phyloP scores from a whole-genome alignment of 352 stramenopile genomes.

The Globisporangium recalcitrans region DNA sequence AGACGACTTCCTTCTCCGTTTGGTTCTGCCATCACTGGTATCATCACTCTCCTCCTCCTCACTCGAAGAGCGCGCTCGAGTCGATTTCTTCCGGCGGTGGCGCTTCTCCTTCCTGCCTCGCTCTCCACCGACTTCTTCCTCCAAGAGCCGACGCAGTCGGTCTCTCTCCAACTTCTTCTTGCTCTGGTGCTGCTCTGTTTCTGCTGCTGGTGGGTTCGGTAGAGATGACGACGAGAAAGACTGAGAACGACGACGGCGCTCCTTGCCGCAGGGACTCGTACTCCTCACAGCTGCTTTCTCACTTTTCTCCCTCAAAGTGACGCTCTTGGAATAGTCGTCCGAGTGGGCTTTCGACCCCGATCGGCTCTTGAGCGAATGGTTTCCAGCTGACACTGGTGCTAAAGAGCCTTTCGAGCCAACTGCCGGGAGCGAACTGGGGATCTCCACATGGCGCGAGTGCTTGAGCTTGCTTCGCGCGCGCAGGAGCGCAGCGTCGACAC shows the following conservation, averaged over 20 bases:
- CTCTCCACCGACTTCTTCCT: constrained; percentile 21
- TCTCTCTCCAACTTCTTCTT: constrained; percentile 26
- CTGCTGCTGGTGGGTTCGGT: background rate
- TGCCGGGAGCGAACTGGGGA: background rate
- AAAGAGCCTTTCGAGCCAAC: background rate
- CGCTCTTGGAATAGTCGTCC: background rate
- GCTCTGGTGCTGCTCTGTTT: background rate
- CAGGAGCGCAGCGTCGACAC: constrained; percentile 16
- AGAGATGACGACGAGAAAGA: background rate
- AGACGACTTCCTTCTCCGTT: constrained; percentile 1
- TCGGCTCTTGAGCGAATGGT: background rate
- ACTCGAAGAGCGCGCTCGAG: background rate
- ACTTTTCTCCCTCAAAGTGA: background rate
- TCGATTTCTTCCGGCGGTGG: background rate
- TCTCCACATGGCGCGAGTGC: constrained; percentile 20
- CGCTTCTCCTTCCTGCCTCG: constrained; percentile 12
- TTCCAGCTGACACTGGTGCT: too few species aligned
- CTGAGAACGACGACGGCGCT: background rate
- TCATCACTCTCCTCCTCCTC: constrained; percentile 4
- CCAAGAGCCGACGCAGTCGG: constrained; percentile 26
- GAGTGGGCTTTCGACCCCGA: background rate
- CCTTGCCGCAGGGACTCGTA: too few species aligned
- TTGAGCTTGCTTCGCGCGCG: constrained; percentile 17
- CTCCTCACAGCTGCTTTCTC: too few species aligned
- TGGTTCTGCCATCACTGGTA: constrained; percentile 12